A percentile compares a stretch with the other conserved stretches of the same genome.
These are phyloP conservation scores for Citrullus colocynthis DNA, from an alignment of 306 rosid species.

Conservation along the genomic window DNA sequence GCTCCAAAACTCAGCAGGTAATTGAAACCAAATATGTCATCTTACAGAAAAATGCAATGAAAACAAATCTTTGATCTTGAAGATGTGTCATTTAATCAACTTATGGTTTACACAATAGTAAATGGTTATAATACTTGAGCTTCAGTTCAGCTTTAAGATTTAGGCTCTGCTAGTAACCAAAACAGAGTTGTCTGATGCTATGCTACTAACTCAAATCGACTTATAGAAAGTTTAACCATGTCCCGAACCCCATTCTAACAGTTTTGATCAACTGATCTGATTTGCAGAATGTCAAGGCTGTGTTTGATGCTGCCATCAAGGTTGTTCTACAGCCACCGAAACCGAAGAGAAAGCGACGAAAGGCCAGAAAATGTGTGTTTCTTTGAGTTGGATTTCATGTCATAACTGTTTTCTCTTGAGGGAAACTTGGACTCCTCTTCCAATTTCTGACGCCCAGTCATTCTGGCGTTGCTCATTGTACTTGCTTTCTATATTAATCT, in stretches of 20 bases:
- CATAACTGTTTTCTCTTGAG: neutral
- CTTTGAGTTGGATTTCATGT: constrained; percentile 15
- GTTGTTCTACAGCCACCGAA: constrained; percentile 50
- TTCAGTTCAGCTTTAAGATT: neutral
- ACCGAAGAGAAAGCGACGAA: constrained; percentile 29
- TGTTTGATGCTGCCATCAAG: constrained; percentile 60
- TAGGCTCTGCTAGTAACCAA: neutral
- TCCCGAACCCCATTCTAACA: neutral
- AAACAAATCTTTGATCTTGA: neutral
- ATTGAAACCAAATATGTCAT: neutral
- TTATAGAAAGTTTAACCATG: neutral
- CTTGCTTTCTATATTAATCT: constrained; percentile 1
- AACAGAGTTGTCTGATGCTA: neutral
- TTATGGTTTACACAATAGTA: neutral
- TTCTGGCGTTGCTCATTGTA: neutral
- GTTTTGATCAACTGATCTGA: neutral
- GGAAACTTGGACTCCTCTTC: neutral
- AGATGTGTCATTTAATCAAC: neutral
- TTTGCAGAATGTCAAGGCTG: constrained; percentile 45
- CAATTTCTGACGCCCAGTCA: neutral
- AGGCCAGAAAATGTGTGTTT: constrained; percentile 22
- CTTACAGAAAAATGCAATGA: neutral
- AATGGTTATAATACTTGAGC: neutral
- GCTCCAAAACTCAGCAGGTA: constrained; percentile 96
- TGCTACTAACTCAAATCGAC: neutral